phyloP scores from a whole-genome alignment of 768 basidiomycete genomes.

The Nevesoporus exiguus region DNA sequence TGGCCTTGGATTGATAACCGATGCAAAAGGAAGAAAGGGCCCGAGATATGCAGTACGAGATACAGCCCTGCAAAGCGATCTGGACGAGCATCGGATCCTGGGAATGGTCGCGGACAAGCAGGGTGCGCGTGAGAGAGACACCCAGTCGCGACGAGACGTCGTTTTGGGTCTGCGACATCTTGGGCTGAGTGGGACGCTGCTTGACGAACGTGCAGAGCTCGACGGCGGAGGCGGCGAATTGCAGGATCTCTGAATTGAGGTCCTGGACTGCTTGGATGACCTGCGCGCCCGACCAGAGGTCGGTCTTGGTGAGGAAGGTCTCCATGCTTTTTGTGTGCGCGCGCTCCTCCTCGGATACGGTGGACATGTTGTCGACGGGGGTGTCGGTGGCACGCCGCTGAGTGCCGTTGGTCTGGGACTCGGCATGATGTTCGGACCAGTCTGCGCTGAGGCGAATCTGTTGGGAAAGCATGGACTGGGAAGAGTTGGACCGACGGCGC shows the following conservation, averaged over 20 bases:
- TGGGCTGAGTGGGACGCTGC: slow-evolving; percentile 38
- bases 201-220: slow-evolving; percentile 59
- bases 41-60: slow-evolving; percentile 62
- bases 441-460: slow-evolving; percentile 32
- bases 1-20: slow-evolving; percentile 68
- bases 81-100: slow-evolving; percentile 77
- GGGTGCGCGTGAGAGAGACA: slow-evolving; percentile 53
- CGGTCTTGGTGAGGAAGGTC: slow-evolving; percentile 68
- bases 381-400: slow-evolving; percentile 15
- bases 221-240: slow-evolving; percentile 71
- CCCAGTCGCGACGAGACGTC: slow-evolving; percentile 66
- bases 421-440: slow-evolving; percentile 30
- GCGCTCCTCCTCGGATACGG: slow-evolving; percentile 47
- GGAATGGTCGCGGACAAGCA: slow-evolving; percentile 62
- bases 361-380: slow-evolving; percentile 26
- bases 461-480: slow-evolving; percentile 29
- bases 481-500: slow-evolving; percentile 30
- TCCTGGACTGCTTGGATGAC: slow-evolving; percentile 77
- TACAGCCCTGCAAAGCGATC: slow-evolving; percentile 69
- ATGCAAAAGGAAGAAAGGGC: slow-evolving; percentile 71
- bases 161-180: slow-evolving; percentile 50
- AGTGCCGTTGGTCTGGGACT: slow-evolving; percentile 12
- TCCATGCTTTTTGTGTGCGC: slow-evolving; percentile 59
- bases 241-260: slow-evolving; percentile 77
- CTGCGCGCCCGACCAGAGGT: slow-evolving; percentile 73